Evolutionary conservation across 768 basidiomycete genomes (phyloP).

Genomic region (Porpolomopsis calyptriformis): DNA sequence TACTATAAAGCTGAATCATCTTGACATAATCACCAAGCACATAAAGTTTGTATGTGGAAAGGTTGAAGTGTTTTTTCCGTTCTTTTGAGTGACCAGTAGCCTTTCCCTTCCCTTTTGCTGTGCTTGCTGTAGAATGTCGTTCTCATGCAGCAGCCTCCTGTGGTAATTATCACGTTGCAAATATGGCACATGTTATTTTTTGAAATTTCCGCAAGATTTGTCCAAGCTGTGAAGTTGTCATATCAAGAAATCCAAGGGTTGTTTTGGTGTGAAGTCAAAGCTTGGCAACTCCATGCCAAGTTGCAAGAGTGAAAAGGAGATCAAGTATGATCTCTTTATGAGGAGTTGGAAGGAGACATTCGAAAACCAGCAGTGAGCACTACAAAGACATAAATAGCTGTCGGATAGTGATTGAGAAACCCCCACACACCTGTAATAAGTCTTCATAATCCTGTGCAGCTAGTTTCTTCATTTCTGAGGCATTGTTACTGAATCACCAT

Average conservation of each 20-base stretch:
- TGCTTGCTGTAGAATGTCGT: background rate
- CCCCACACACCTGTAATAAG: conserved; percentile 17
- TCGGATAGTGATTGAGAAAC: background rate
- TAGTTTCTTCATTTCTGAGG: conserved; percentile 15
- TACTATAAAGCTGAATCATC: conserved; percentile 16
- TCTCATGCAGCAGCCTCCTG: background rate
- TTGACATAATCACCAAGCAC: conserved; percentile 19
- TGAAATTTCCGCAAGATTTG: conserved; percentile 25
- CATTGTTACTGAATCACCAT: conserved; percentile 14
- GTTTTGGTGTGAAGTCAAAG: conserved; percentile 18
- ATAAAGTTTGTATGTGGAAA: conserved; percentile 21
- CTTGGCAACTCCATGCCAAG: conserved; percentile 23
- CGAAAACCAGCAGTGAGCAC: conserved; percentile 24
- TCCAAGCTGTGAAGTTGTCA: conserved; percentile 17
- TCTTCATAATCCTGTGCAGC: conserved; percentile 23
- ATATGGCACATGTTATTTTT: conserved; percentile 17
- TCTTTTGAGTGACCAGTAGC: background rate
- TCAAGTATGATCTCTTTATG: conserved; percentile 17
- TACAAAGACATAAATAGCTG: conserved; percentile 3
- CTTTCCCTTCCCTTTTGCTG: background rate
- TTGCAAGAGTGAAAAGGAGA: conserved; percentile 19
- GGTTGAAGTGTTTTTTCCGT: conserved; percentile 12
- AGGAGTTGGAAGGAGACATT: conserved; percentile 18
- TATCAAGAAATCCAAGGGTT: conserved; percentile 18
- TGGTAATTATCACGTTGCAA: conserved; percentile 6